Conservation (phyloP, 2,329 filamentous ascomycete species). For the Calonectria naviculata region DNA sequence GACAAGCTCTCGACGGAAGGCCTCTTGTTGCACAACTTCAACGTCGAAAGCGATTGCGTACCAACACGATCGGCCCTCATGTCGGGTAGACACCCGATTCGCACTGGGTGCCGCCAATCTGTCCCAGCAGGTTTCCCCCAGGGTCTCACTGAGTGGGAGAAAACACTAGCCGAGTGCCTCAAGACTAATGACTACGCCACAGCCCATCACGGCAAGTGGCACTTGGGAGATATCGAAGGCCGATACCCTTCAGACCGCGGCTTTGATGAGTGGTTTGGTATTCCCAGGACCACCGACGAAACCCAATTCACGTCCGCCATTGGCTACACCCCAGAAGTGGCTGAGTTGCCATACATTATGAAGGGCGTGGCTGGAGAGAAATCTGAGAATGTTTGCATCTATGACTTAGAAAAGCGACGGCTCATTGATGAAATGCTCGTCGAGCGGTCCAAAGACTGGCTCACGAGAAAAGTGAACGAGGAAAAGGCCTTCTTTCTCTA, state of each 20-base stretch:
- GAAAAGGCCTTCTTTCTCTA: constrained; percentile 46
- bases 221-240: constrained; percentile 47
- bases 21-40: constrained; percentile 49
- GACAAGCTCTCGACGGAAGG: constrained; percentile 46
- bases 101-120: constrained; percentile 47
- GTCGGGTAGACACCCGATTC: constrained; percentile 49
- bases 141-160: constrained; percentile 46
- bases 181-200: constrained; percentile 41
- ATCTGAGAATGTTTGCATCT: constrained; percentile 45
- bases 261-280: constrained; percentile 51
- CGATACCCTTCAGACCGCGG: constrained; percentile 49
- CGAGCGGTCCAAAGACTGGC: constrained; percentile 45
- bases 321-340: constrained; percentile 46
- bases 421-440: constrained; percentile 48
- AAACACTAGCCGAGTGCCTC: constrained; percentile 44
- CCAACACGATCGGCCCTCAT: constrained; percentile 48
- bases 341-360: constrained; percentile 49
- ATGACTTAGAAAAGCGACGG: constrained; percentile 44
- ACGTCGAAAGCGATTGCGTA: constrained; percentile 51
- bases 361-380: constrained; percentile 36
- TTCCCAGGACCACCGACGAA: constrained; percentile 50
- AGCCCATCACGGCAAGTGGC: constrained; percentile 50
- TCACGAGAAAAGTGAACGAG: constrained; percentile 36
- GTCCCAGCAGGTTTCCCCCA: constrained; percentile 48
- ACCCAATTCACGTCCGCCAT: constrained; percentile 47